Base-by-base conservation (phyloP, 257 asterid genomes). In the Plantago major region DNA sequence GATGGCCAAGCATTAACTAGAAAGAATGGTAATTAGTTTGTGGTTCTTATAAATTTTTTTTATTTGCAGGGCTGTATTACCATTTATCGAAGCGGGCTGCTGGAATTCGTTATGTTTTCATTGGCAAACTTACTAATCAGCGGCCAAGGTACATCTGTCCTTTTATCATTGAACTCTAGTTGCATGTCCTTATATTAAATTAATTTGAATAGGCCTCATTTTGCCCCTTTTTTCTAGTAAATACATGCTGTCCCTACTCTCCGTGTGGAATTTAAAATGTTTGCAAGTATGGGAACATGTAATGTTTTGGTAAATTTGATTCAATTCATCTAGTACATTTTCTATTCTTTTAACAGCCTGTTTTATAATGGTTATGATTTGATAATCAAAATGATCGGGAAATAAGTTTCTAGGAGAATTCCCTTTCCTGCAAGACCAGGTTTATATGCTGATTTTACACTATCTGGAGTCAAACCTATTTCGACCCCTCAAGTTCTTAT, bases 11-110 rank as follows among this genome's bases (percentile, higher is more conserved):
- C 55, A 16, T 30, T 54, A n/a, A 30, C 67, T 67, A 17, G 65
- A 49, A 33, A 42, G 40, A 62, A 43, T 42, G 26, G 47, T 44
- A 13, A 45, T 22, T 62, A 13, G 26, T 50, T 59, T 57, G 42
- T 72, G 42, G 15, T 58, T 66, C 71, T 54, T 63, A 55, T 47
- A 55, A 46, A 19, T 12, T 10, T 37, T 52, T 71, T 51, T 72
- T 65, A 68, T 18, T 38, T 54, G 28, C 88, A 93, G 99, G 99
- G 55, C 78, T 93, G 46, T 93, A 89, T 71, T 93, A 87, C 70
- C 97, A 93, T 74, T 69, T 89, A 74, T 89, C 99, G 51, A 93
- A 93, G 71, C 89, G 99, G 28, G 86, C 91, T 28, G 82, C 96
- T 40, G 96, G 96, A 71, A 87, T 93, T 62, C 96, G 94, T 62